Evolutionary conservation across 257 asterid species (phyloP), one percentile per base, ranked within the genome.

Genomic region (Salvia hispanica): DNA sequence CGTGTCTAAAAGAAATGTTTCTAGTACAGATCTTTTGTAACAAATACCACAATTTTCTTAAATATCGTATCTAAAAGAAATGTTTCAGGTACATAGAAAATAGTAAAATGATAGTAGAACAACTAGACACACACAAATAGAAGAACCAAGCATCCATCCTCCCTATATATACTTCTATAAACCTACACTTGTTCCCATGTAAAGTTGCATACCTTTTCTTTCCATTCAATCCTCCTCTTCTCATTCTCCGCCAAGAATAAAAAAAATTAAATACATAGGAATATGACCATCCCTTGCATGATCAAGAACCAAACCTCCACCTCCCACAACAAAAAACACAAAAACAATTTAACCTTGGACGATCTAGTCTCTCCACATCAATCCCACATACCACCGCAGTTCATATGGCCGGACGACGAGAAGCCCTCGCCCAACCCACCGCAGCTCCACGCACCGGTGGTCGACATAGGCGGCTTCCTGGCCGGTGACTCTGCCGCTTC

Each of bases 361-460:
- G 82, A 82, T 7, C 70, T 84, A 2, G 66, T 78, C 10, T 61
- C 84, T 11, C 66, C 58, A 31, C 78, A 76, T 39, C 81, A 80
- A 51, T 47, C 79, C 31, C 71, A 70, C 52, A 84, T 88, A 60
- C 92, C 95, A 9, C 58, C 78, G 2, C 84, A 88, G 36, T 88
- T 88, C 78, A 70, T 84, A 56, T 88, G 95, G 95, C 95, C 95
- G 3, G 93, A 88, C 64, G 74, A 86, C 39, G 95, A 88, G 33
- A 86, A 81, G 66, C 91, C 95, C 9, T 14, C 74, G 4, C 69
- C 61, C 0, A 59, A 70, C 51, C 79, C 86, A 0, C 76, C 58
- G 25, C 83, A 84, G 51, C 86, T 88, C 66, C 73, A 40, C 0
- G 88, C 85, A 5, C 89, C 93, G 2, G 80, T 77, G 7, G 69